Base-by-base conservation (phyloP, 441 rosid genomes). In the Bruguiera hainesii region DNA sequence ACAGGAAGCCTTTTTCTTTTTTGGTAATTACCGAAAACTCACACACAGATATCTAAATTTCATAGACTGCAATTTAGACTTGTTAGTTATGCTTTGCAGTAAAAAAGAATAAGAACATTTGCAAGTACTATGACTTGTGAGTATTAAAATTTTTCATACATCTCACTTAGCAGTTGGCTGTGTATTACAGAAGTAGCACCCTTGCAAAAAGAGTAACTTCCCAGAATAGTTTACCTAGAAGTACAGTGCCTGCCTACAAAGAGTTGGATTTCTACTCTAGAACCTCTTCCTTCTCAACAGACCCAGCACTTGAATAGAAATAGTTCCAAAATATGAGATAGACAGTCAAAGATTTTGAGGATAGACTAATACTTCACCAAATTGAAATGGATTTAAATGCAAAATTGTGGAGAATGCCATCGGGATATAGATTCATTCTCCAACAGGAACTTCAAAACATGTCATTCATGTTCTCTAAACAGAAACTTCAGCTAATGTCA, bases 91-190 rank as follows among this genome's bases (percentile, higher is more conserved):
- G 46, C 15, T 37, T 37, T 11, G 46, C 4, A 10, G 46, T 37
- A 3, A 10, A 15, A 37, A 9, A 0, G 46, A 37, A 37, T 9
- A 37, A 37, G 46, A 37, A 37, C 15, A 37, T 37, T 11, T 30
- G 59, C n/a, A 52, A n/a, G 11, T 50, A 37, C n/a, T 30, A 1
- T 30, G 25, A 64, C 19, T 51, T n/a, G 3, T 37, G 15, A 10
- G 46, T 37, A 56, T 31, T 30, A 11, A 50, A 29, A 64, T 28
- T 3, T 50, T 42, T 63, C 16, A 28, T 13, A 19, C n/a, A 28
- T 29, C 28, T 39, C 53, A 19, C 62, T 19, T 19, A 56, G 70
- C 39, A 66, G 42, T 18, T 64, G 33, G 29, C n/a, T 23, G 21
- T 25, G 19, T 16, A 30, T n/a, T 25, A 10, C 5, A 56, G 55